phyloP scores from a whole-genome alignment of 2,329 filamentous ascomycete genomes.

The Fusarium drepaniforme region DNA sequence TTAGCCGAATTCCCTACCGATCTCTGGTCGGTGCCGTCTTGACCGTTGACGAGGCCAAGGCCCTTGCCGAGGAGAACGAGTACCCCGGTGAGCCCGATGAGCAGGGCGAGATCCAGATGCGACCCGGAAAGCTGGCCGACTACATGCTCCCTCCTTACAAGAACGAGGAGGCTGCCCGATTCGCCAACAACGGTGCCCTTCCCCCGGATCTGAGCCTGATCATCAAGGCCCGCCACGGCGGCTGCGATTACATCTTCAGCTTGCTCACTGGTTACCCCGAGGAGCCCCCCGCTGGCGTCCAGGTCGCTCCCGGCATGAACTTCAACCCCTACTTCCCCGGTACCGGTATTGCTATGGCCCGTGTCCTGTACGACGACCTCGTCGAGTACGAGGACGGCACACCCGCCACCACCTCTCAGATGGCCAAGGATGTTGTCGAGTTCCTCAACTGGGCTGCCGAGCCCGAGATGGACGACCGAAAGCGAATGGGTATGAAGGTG shows the following conservation, averaged over 20 bases:
- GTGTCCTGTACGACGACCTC: constrained; percentile 96
- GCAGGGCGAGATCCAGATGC: constrained; percentile 97
- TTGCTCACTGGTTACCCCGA: constrained; percentile 98
- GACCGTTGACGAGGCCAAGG: constrained; percentile 99
- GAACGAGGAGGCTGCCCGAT: constrained; percentile 98
- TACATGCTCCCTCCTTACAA: constrained; percentile 96
- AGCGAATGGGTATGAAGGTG: constrained; percentile 99
- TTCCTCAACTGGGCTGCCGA: constrained; percentile 99
- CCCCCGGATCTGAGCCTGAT: constrained; percentile 98
- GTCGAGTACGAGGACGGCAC: constrained; percentile 99
- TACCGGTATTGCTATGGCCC: constrained; percentile 98
- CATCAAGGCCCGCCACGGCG: constrained; percentile 96
- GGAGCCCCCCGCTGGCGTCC: constrained; percentile 90
- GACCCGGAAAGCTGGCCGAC: constrained; percentile 97
- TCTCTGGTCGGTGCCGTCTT: constrained; percentile 89
- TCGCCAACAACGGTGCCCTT: constrained; percentile 97
- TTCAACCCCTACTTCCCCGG: constrained; percentile 99
- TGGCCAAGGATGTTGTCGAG: constrained; percentile 99
- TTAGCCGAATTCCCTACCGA: constrained; percentile 94
- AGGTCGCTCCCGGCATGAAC: constrained; percentile 91
- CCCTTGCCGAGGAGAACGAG: constrained; percentile 96
- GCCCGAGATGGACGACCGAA: constrained; percentile 99
- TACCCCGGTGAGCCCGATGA: constrained; percentile 99
- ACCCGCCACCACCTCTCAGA: constrained; percentile 94
- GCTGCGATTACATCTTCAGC: constrained; percentile 98